Conservation (phyloP, 1,139 yeast genomes). For the Meyerozyma athensensis region DNA sequence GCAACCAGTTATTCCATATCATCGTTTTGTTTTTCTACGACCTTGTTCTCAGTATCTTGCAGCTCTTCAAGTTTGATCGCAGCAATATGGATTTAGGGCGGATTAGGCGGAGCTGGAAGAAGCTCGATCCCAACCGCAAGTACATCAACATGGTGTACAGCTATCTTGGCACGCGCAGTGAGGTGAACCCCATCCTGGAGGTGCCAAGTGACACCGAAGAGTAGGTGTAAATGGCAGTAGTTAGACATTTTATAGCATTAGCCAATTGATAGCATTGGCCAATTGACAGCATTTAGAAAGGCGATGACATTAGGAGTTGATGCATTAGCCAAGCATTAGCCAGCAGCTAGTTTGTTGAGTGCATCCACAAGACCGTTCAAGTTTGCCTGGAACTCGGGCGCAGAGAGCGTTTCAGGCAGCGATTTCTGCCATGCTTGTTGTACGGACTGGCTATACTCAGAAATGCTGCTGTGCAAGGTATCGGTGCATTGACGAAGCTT, state of each 20-base stretch:
- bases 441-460: not conserved
- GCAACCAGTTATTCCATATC: constrained; percentile 16
- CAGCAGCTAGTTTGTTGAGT: constrained; percentile 14
- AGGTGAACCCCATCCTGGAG: not conserved
- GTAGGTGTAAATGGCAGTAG: no score
- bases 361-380: constrained; percentile 19
- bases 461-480: constrained; percentile 7
- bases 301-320: no score
- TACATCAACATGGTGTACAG: constrained; percentile 36
- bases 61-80: constrained; percentile 32
- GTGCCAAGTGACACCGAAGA: not conserved
- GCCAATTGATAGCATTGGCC: no score
- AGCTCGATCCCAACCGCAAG: constrained; percentile 42
- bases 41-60: constrained; percentile 26
- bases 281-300: no score
- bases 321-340: no score
- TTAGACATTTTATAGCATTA: no score
- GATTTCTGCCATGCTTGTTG: constrained; percentile 2
- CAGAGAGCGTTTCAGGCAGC: constrained; percentile 7
- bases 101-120: constrained; percentile 39
- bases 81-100: constrained; percentile 43
- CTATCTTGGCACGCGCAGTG: constrained; percentile 23
- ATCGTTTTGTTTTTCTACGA: constrained; percentile 29
- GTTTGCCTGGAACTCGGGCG: constrained; percentile 15
- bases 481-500: constrained; percentile 9